Evolutionary conservation across 2,329 filamentous ascomycete genomes (phyloP).

Genomic region (Monosporascus sp.): DNA sequence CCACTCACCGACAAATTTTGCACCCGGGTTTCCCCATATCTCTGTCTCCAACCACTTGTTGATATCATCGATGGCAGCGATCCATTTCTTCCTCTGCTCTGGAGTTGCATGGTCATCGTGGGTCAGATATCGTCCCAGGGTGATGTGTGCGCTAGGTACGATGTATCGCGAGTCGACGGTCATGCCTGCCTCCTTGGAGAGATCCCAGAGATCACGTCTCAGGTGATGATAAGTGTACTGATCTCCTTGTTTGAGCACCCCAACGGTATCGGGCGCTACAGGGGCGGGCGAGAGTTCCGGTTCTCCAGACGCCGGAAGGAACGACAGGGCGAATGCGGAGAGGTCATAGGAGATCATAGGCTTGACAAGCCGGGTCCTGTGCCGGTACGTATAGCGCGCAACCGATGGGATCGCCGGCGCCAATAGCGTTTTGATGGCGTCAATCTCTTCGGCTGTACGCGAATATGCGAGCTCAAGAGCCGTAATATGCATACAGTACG

Average conservation of each 20-base stretch:
- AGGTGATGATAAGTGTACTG: constrained; percentile 87
- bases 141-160: constrained; percentile 86
- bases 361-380: constrained; percentile 72
- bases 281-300: constrained; percentile 34
- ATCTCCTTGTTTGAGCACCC: constrained; percentile 47
- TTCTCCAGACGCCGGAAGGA: constrained; percentile 73
- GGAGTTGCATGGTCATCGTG: constrained; percentile 58
- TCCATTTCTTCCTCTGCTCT: constrained; percentile 57
- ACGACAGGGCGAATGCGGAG: constrained; percentile 80
- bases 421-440: constrained; percentile 54
- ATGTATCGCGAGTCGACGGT: constrained; percentile 74
- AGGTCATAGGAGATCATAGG: constrained; percentile 81
- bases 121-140: constrained; percentile 74
- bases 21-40: constrained; percentile 58
- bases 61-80: constrained; percentile 66
- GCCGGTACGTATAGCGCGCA: constrained; percentile 59
- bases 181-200: constrained; percentile 58
- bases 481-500: constrained; percentile 75
- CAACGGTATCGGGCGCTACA: constrained; percentile 30
- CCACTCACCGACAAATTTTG: constrained; percentile 64
- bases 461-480: constrained; percentile 81
- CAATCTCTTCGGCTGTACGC: constrained; percentile 64
- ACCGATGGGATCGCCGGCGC: constrained; percentile 53
- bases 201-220: constrained; percentile 68
- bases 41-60: constrained; percentile 69